phyloP scores from a whole-genome alignment of 2,329 filamentous ascomycete genomes.

The Epicoccum nigrum region DNA sequence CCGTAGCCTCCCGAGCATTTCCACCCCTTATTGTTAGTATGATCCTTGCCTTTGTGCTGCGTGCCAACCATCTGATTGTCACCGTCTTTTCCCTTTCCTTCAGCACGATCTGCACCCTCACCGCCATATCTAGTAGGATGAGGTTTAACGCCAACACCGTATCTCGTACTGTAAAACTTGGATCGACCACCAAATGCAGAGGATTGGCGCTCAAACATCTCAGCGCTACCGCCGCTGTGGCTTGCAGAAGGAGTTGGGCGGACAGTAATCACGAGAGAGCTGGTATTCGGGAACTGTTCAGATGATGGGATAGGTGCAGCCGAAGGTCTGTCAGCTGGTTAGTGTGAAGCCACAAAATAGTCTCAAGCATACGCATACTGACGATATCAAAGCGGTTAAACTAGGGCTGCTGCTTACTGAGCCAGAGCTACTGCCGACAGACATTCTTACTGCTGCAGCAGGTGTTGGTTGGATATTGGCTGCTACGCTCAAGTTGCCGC shows the following conservation, averaged over 20 bases:
- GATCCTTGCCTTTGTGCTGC: neutral
- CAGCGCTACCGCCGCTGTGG: neutral
- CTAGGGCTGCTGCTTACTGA: too few species aligned
- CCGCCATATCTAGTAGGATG: neutral
- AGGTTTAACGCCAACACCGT: neutral
- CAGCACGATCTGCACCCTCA: neutral
- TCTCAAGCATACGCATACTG: neutral
- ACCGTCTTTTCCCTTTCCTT: too few species aligned
- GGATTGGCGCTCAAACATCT: neutral
- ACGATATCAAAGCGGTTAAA: neutral
- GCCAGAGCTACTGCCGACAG: too few species aligned
- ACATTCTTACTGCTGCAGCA: too few species aligned
- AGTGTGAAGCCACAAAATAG: neutral
- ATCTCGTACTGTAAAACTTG: neutral
- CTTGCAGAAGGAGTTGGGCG: conserved; percentile 13
- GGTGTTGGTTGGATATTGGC: too few species aligned
- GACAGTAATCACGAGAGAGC: conserved; percentile 19
- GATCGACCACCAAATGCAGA: neutral
- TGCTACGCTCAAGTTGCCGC: neutral
- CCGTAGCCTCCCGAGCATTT: neutral
- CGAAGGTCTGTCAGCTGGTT: neutral
- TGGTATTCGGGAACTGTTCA: neutral
- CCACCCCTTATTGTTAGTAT: neutral
- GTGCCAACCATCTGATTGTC: too few species aligned
- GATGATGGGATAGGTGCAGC: neutral